Base-by-base conservation (phyloP, 345 rosid genomes). In the Rhodamnia rubescens region DNA sequence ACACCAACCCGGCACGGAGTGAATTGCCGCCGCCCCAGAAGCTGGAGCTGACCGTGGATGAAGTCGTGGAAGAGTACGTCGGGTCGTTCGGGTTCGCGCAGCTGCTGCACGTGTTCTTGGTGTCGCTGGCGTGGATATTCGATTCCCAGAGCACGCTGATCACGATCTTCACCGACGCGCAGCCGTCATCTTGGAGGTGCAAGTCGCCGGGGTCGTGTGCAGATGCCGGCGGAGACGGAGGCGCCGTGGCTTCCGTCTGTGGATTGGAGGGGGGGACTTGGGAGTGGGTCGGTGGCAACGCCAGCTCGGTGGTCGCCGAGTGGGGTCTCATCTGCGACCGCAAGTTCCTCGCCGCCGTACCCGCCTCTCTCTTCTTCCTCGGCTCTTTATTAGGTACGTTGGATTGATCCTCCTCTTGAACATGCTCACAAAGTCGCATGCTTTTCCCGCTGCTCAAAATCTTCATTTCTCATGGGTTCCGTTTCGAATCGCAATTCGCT, bases 121-220 rank as follows among this genome's bases (percentile, higher is more conserved):
- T 92, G 20, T 94, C 96, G 10, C 54, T 94, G 1, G 94, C 96
- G 27, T 93, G 95, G 95, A 81, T 92, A 52, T 94, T 95, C 27
- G 98, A 95, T 85, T 90, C 98, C 11, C 98, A 93, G 51, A 89
- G 88, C 85, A 90, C 98, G 16, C 90, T 96, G 49, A 83, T 89
- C 52, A 93, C 95, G 32, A 95, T 96, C 81, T 94, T 94, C 86
- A 92, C 90, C 42, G 98, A 96, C 22, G 96, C 98, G 11, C 92
- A 89, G 53, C 98, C 98, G 1, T 49, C 89, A 40, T 53, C 84
- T 29, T 90, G 94, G 95, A 90, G 87, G 86, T 93, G 93, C 87
- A 85, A 84, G 51, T 22, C 64, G 27, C 55, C 85, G 20, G 59
- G 83, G 24, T 27, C 74, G 8, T 7, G 61, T 81, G 9, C 13